A percentile compares a stretch with the other conserved stretches of the same genome.
Evolutionary conservation across 768 basidiomycete genomes (phyloP).

Genomic region (Panaeolus cyanescens): DNA sequence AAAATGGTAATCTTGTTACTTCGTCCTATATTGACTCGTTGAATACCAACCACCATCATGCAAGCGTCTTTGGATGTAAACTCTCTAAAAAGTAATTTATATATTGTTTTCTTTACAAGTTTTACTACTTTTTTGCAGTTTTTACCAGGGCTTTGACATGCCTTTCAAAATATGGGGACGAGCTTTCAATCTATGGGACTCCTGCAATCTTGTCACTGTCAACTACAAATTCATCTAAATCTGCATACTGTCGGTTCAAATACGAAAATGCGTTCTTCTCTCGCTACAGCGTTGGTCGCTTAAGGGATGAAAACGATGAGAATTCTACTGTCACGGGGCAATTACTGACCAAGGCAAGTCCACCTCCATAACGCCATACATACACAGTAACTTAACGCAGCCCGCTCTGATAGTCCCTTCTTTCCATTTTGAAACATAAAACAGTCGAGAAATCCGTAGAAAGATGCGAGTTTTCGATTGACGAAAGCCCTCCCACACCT

Average conservation of each 20-base stretch:
- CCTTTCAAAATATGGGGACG: conserved; percentile 82
- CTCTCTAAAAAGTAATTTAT: conserved; percentile 48
- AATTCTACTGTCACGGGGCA: conserved; percentile 57
- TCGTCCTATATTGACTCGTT: too few relatives aligned
- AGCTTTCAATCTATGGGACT: conserved; percentile 69
- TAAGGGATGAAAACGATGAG: conserved; percentile 37
- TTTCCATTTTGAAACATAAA: conserved; percentile 74
- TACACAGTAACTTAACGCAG: not conserved
- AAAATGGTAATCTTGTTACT: conserved; percentile 4
- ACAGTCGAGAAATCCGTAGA: conserved; percentile 79
- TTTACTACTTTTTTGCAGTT: conserved; percentile 42
- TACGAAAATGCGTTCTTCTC: conserved; percentile 72
- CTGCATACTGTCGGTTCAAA: conserved; percentile 81
- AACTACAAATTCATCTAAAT: conserved; percentile 76
- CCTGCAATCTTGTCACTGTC: conserved; percentile 63
- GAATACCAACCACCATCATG: conserved; percentile 50
- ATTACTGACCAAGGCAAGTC: conserved; percentile 64
- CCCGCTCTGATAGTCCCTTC: conserved; percentile 47
- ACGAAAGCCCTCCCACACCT: conserved; percentile 42
- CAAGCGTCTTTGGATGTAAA: conserved; percentile 66
- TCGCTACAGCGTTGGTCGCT: conserved; percentile 44
- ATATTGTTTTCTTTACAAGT: conserved; percentile 9
- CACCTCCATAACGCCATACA: conserved; percentile 5
- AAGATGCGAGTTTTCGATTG: conserved; percentile 71
- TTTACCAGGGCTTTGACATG: conserved; percentile 77